These are phyloP conservation scores for Scolecobasidium constrictum DNA, from an alignment of 2,329 filamentous ascomycete genomes.

Conservation along the genomic window DNA sequence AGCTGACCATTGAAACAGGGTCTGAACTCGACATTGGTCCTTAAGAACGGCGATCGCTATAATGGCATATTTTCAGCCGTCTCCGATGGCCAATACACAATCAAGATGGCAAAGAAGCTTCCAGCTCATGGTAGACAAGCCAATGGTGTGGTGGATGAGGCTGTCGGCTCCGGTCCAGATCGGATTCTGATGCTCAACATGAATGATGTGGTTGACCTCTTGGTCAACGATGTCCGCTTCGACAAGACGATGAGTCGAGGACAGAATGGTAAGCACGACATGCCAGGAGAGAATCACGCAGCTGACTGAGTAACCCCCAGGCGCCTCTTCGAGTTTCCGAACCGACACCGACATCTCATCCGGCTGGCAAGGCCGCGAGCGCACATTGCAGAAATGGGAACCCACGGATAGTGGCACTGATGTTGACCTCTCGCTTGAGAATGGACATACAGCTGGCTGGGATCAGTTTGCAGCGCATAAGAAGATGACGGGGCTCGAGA, in stretches of 20 bases:
- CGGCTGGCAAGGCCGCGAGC: slow-evolving; percentile 56
- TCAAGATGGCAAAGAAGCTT: slow-evolving; percentile 55
- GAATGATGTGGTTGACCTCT: slow-evolving; percentile 48
- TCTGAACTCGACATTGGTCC: slow-evolving; percentile 41
- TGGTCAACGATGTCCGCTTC: slow-evolving; percentile 41
- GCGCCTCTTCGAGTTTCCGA: slow-evolving; percentile 58
- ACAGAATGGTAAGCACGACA: slow-evolving; percentile 53
- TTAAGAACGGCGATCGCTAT: slow-evolving; percentile 50
- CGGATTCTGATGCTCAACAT: slow-evolving; percentile 49
- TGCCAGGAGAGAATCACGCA: no score
- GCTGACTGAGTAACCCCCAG: no score
- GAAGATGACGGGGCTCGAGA: slow-evolving; percentile 73
- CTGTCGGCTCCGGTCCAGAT: slow-evolving; percentile 34
- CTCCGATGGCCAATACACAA: slow-evolving; percentile 39
- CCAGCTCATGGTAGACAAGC: slow-evolving; percentile 27
- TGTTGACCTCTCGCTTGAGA: slow-evolving; percentile 55
- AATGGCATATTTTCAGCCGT: slow-evolving; percentile 50
- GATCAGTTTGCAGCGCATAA: slow-evolving; percentile 93
- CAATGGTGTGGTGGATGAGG: slow-evolving; percentile 36
- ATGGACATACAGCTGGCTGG: slow-evolving; percentile 43
- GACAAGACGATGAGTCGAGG: slow-evolving; percentile 39
- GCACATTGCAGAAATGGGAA: slow-evolving; percentile 73
- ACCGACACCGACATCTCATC: slow-evolving; percentile 86
- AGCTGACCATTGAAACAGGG: slow-evolving; percentile 34
- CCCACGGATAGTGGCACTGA: slow-evolving; percentile 48